Evolutionary conservation across 805 yeast species (phyloP).

Genomic region (Pichia thaimueangensis): DNA sequence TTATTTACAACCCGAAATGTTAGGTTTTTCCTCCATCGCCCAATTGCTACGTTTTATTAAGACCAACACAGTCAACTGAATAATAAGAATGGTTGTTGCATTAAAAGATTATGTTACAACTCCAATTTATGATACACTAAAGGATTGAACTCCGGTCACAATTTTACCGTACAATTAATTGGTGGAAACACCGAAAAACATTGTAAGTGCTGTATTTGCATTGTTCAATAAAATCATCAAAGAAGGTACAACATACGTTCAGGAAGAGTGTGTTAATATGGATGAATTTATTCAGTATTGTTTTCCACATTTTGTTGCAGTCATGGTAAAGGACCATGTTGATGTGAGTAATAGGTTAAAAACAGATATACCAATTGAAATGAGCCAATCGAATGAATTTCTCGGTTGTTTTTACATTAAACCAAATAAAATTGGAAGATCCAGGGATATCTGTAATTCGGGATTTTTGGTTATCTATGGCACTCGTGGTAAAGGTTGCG

Average conservation of each 20-base stretch:
- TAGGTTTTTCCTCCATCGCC: no score
- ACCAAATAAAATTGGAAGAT: slow-evolving; percentile 81
- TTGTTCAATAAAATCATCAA: slow-evolving; percentile 65
- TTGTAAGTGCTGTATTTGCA: slow-evolving; percentile 40
- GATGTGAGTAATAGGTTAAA: slow-evolving; percentile 5
- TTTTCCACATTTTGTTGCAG: slow-evolving; percentile 60
- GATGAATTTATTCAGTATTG: slow-evolving; percentile 59
- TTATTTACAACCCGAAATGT: no score
- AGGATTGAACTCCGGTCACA: slow-evolving; percentile 34
- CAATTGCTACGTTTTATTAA: no score
- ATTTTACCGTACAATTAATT: slow-evolving; percentile 51
- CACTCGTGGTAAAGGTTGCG: slow-evolving; percentile 57
- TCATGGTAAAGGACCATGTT: slow-evolving; percentile 45
- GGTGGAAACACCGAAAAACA: slow-evolving; percentile 41
- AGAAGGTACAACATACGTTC: slow-evolving; percentile 74
- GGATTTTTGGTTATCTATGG: slow-evolving; percentile 66
- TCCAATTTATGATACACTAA: slow-evolving; percentile 20
- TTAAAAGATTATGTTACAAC: slow-evolving; percentile 5
- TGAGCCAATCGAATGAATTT: slow-evolving; percentile 27
- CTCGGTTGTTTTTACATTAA: slow-evolving; percentile 76
- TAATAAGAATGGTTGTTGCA: slow-evolving; percentile 10
- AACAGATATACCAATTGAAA: not conserved
- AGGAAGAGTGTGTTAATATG: slow-evolving; percentile 33
- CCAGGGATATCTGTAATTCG: slow-evolving; percentile 82
- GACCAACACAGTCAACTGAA: no score